A percentile compares a stretch with the other conserved stretches of the same genome.
Evolutionary conservation across 1,284 basidiomycete genomes (phyloP).

Genomic region (Puccinia horiana): DNA sequence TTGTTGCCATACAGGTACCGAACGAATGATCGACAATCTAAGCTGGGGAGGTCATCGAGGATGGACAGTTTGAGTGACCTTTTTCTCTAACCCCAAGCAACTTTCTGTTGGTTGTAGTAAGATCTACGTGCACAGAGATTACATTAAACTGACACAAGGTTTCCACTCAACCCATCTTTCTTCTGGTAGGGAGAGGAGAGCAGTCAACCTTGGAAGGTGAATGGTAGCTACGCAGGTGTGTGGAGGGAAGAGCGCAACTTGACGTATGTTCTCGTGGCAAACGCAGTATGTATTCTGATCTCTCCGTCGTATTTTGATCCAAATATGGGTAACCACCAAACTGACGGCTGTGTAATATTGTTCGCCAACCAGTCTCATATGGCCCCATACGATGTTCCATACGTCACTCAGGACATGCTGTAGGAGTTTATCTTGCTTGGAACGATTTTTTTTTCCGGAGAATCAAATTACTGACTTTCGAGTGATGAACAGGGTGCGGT

Average conservation of each 20-base stretch:
- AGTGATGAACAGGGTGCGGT: conserved; percentile 64
- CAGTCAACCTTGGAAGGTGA: conserved; percentile 76
- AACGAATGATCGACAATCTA: conserved; percentile 78
- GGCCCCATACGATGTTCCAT: conserved; percentile 84
- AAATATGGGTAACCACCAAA: neutral
- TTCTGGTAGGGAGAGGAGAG: conserved; percentile 66
- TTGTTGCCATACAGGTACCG: conserved; percentile 81
- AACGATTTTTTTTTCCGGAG: neutral
- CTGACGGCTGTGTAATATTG: neutral
- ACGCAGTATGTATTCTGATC: conserved; percentile 8
- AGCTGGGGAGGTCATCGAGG: conserved; percentile 83
- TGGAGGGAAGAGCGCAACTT: conserved; percentile 78
- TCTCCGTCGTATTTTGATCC: neutral
- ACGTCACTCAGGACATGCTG: conserved; percentile 94
- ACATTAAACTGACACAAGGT: too few species aligned
- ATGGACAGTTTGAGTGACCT: conserved; percentile 68
- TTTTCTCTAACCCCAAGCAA: neutral
- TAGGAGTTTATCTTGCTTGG: conserved; percentile 52
- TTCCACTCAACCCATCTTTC: neutral
- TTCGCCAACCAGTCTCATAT: conserved; percentile 55
- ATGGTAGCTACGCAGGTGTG: conserved; percentile 75
- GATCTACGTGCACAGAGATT: neutral
- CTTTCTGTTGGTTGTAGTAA: neutral
- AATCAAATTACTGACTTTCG: neutral
- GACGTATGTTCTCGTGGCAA: conserved; percentile 71